Percentiles rank a stretch among this genome's conserved stretches.
Evolutionary conservation across 2,329 filamentous ascomycete species (phyloP).

Genomic region (Diplodia seriata): DNA sequence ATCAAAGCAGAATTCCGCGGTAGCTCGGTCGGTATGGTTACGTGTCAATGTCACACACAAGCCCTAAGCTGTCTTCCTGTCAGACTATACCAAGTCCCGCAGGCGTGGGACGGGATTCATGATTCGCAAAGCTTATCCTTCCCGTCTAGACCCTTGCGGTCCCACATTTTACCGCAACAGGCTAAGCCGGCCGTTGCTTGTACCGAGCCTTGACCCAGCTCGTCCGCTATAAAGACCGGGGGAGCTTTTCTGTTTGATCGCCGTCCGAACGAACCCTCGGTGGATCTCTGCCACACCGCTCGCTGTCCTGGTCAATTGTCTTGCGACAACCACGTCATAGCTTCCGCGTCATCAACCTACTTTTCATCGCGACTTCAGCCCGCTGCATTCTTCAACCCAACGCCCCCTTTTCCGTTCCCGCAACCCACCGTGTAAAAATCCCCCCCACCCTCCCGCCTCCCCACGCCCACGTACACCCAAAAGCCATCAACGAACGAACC

Average conservation of each 20-base stretch:
- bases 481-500: too few species aligned
- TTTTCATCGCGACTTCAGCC: neutral
- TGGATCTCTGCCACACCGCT: conserved; percentile 14
- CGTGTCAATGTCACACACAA: too few species aligned
- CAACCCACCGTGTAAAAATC: too few species aligned
- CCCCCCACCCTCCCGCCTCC: neutral
- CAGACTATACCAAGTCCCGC: neutral
- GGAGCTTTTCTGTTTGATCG: conserved; percentile 10
- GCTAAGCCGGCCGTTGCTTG: conserved; percentile 4
- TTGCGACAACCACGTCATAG: conserved; percentile 2
- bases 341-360: neutral
- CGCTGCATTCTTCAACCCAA: neutral
- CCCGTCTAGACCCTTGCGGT: conserved; percentile 1
- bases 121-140: conserved; percentile 13
- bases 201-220: conserved; percentile 23
- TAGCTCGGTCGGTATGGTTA: too few species aligned
- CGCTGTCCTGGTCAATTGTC: neutral
- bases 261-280: neutral
- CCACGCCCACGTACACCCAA: neutral
- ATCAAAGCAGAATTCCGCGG: neutral
- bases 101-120: neutral
- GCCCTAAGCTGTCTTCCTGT: neutral
- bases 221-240: conserved; percentile 21
- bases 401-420: neutral
- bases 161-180: conserved; percentile 1